Percentiles rank a stretch among this genome's conserved stretches.
Evolutionary conservation across 2,329 filamentous ascomycete genomes (phyloP).

Genomic region (Plectosphaerella plurivora): DNA sequence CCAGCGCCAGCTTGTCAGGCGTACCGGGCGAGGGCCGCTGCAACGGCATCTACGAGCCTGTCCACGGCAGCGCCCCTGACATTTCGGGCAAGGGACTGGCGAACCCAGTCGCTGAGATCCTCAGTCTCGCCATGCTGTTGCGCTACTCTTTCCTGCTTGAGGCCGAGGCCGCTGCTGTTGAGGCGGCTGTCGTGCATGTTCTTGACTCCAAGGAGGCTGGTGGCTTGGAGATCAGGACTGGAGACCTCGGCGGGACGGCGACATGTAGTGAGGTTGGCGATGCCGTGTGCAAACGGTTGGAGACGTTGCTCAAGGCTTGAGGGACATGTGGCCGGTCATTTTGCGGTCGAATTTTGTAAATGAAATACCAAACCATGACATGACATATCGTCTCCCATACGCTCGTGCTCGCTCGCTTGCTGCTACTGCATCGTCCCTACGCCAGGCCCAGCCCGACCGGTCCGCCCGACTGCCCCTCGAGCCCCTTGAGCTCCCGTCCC

Average conservation of each 20-base stretch:
- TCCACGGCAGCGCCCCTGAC: constrained; percentile 60
- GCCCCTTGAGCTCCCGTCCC: constrained; percentile 47
- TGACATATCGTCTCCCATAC: too few species aligned
- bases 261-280: constrained; percentile 65
- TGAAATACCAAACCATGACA: too few species aligned
- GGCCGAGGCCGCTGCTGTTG: constrained; percentile 40
- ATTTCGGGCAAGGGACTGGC: constrained; percentile 69
- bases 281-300: constrained; percentile 30
- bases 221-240: constrained; percentile 50
- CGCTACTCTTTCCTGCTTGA: constrained; percentile 48
- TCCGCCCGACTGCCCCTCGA: constrained; percentile 12
- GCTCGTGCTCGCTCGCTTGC: too few species aligned
- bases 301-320: constrained; percentile 1
- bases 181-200: constrained; percentile 26
- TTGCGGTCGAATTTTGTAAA: too few species aligned
- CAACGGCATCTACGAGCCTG: constrained; percentile 66
- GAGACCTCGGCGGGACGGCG: constrained; percentile 60
- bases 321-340: too few species aligned
- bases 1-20: constrained; percentile 39
- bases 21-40: constrained; percentile 31
- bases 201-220: constrained; percentile 47
- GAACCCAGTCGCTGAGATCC: constrained; percentile 68
- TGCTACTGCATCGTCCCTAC: constrained; percentile 2
- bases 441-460: constrained; percentile 39
- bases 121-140: constrained; percentile 71